Base-by-base conservation (phyloP, 345 rosid genomes). In the Camelina neglecta region DNA sequence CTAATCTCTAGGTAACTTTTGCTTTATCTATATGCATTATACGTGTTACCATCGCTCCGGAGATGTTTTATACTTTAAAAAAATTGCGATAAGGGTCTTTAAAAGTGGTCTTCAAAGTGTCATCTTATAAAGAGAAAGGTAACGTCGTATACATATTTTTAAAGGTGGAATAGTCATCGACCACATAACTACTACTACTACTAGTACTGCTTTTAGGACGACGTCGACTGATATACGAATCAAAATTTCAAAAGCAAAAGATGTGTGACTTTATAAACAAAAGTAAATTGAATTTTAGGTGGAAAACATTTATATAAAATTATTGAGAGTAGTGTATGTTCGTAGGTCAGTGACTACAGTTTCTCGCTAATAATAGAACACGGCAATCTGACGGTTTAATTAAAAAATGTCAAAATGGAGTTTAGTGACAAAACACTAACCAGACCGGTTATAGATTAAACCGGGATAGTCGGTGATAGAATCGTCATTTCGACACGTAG, bases 311-410 rank as follows among this genome's bases (percentile, higher is more conserved):
- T 20, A 24, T 26, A 9, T 55, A 59, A 59, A 59, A 48, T 67
- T 8, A 75, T 75, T 75, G 73, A 48, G 24, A 26, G 67, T 13
- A 18, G 67, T 15, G 38, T 38, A 67, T 42, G 53, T 67, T 67
- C 16, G 42, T 75, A 75, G 69, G 74, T 69, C 68, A 60, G 11
- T 41, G 60, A 33, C 73, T 75, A 75, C 8, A 38, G 78, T 57
- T 57, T 38, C 36, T 66, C 53, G 11, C 6, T 66, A 45, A 49
- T 58, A 57, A 58, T 23, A 16, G 21, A 47, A 21, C 7, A 41
- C 4, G 4, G 12, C 13, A 2, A 11, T 54, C 47, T 21, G 11
- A 61, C 4, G 45, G 8, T 38, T 6, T 61, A 35, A 66, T 20
- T 20, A 10, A 10, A 36, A 36, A 3, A n/a, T 6, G 29, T 60